Conservation (phyloP, 768 basidiomycete species). For the Dioszegia crocea region DNA sequence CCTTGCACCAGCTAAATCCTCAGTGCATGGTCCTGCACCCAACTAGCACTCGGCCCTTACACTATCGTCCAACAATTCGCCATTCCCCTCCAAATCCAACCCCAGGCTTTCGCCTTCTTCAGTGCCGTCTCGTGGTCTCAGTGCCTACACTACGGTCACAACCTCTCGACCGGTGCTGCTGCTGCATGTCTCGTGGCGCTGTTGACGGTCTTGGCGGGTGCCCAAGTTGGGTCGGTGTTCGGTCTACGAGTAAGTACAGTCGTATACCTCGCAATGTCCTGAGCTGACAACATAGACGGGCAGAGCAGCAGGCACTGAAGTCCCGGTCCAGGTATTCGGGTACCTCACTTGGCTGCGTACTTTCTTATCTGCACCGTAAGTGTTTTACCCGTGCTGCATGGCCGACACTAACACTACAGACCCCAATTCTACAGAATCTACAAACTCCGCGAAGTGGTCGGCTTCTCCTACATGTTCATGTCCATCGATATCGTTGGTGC, state of each 20-base stretch:
- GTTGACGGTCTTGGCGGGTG: constrained; percentile 55
- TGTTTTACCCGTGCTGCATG: background rate
- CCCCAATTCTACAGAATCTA: constrained; percentile 77
- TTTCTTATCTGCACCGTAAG: constrained; percentile 7
- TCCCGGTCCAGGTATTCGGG: constrained; percentile 3
- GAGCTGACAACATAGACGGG: background rate
- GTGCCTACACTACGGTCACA: constrained; percentile 64
- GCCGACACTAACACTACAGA: constrained; percentile 6
- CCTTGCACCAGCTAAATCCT: constrained; percentile 11
- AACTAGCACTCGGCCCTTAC: constrained; percentile 66
- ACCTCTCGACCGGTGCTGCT: constrained; percentile 50
- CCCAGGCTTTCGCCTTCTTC: constrained; percentile 58
- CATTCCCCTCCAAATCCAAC: constrained; percentile 61
- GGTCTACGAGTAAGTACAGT: constrained; percentile 55
- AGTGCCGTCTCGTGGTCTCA: constrained; percentile 63
- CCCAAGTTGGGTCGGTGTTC: constrained; percentile 62
- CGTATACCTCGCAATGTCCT: background rate
- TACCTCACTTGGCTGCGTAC: constrained; percentile 8
- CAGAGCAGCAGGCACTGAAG: constrained; percentile 3
- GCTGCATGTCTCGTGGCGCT: constrained; percentile 51
- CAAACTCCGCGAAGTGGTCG: constrained; percentile 55
- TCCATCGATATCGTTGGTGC: constrained; percentile 66
- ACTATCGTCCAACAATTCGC: constrained; percentile 62
- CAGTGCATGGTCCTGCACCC: constrained; percentile 60
- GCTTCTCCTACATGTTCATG: constrained; percentile 69